phyloP scores from a whole-genome alignment of 2,329 filamentous ascomycete genomes.

The Elsinoe arachidis region DNA sequence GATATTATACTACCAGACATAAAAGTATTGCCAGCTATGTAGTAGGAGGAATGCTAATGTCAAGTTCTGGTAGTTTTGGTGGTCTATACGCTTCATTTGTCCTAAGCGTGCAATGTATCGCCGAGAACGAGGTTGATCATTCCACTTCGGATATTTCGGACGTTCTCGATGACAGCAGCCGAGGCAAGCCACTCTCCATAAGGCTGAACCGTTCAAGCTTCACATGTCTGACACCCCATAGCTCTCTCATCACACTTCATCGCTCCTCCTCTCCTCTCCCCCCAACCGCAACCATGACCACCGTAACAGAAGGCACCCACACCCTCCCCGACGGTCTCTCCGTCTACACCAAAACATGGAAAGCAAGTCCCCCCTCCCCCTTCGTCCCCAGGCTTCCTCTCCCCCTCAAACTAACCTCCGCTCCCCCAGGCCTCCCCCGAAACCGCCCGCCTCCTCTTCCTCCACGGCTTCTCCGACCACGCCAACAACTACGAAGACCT shows the following conservation, averaged over 20 bases:
- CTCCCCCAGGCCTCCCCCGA: slow-evolving; percentile 39
- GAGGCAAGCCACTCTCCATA: neutral
- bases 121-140: too few species aligned
- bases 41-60: too few species aligned
- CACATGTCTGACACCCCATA: neutral
- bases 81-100: too few species aligned
- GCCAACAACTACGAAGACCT: slow-evolving; percentile 65
- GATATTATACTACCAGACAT: too few species aligned
- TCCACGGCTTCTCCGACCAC: slow-evolving; percentile 89
- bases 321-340: slow-evolving; percentile 43
- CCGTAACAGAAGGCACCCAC: slow-evolving; percentile 40
- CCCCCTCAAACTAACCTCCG: slow-evolving; percentile 11
- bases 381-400: neutral
- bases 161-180: neutral
- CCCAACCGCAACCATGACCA: neutral
- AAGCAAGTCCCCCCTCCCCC: slow-evolving; percentile 29
- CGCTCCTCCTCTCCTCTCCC: neutral
- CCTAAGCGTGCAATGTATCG: too few species aligned
- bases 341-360: slow-evolving; percentile 56
- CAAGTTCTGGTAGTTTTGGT: too few species aligned
- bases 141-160: neutral
- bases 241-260: neutral
- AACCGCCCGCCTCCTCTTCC: slow-evolving; percentile 66
- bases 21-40: too few species aligned
- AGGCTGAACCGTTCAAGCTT: neutral